Percentiles rank a stretch among this genome's conserved stretches.
These are phyloP conservation scores for Ascochyta viciae-villosae DNA, from an alignment of 2,329 filamentous ascomycete species.

Conservation along the genomic window DNA sequence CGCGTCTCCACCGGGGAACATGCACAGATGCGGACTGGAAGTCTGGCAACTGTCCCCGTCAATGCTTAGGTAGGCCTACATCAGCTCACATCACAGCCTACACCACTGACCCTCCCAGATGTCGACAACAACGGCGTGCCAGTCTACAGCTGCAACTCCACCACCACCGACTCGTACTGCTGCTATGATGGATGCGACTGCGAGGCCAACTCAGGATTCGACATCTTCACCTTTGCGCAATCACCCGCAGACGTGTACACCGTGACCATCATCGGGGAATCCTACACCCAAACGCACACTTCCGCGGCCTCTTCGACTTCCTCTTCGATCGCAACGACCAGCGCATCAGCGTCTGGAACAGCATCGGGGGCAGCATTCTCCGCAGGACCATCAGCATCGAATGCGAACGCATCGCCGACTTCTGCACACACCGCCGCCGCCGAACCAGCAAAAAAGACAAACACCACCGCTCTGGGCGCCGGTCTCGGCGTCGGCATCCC, in stretches of 20 bases:
- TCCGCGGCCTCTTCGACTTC: conserved; percentile 14
- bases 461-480: conserved; percentile 16
- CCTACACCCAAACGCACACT: conserved; percentile 29
- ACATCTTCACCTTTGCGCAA: conserved; percentile 28
- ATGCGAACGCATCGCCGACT: conserved; percentile 1
- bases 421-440: not conserved
- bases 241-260: conserved; percentile 30
- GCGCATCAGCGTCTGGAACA: conserved; percentile 4
- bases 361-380: not conserved
- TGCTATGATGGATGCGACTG: conserved; percentile 39
- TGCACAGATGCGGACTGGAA: conserved; percentile 38
- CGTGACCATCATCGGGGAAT: conserved; percentile 37
- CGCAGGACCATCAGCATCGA: conserved; percentile 4
- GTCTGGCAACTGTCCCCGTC: conserved; percentile 32
- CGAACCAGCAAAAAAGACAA: conserved; percentile 3
- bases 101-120: conserved; percentile 18
- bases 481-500: conserved; percentile 18
- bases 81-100: too few relatives aligned
- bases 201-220: conserved; percentile 17
- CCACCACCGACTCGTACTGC: conserved; percentile 34
- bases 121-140: conserved; percentile 31
- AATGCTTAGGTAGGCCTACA: conserved; percentile 25
- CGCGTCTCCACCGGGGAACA: conserved; percentile 35
- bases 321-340: conserved; percentile 1
- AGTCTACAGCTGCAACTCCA: conserved; percentile 37